A percentile compares a stretch with the other conserved stretches of the same genome.
These are phyloP conservation scores for Crithidia acanthocephali DNA, from an alignment of 208 protist genomes.

Conservation along the genomic window DNA sequence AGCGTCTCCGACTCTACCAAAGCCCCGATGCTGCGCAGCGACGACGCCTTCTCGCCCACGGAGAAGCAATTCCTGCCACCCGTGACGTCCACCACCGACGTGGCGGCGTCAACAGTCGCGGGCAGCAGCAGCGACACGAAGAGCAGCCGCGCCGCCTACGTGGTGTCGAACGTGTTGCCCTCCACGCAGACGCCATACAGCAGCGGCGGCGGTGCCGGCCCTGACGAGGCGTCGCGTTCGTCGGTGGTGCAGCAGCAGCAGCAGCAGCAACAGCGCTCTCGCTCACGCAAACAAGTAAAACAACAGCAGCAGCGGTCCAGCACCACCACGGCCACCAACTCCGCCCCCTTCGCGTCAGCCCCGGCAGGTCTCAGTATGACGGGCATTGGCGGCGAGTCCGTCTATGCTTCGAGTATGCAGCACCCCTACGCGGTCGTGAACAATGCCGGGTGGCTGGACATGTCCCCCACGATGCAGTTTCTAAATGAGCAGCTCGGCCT, in stretches of 20 bases:
- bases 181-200: not conserved
- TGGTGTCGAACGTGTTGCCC: not conserved
- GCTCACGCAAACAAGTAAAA: too few species aligned
- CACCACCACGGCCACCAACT: not conserved
- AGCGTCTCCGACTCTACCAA: not conserved
- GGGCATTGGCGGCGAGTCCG: not conserved
- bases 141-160: not conserved
- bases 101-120: too few species aligned
- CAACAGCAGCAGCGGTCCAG: too few species aligned
- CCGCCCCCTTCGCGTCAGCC: not conserved
- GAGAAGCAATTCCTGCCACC: slow-evolving; percentile 5
- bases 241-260: not conserved
- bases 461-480: slow-evolving; percentile 63
- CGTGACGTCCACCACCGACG: not conserved
- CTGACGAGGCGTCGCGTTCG: not conserved
- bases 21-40: not conserved
- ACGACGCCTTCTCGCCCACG: not conserved
- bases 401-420: not conserved
- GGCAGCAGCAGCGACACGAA: not conserved
- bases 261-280: not conserved
- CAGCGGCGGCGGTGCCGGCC: not conserved
- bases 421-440: slow-evolving; percentile 57
- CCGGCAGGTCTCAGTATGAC: not conserved
- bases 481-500: slow-evolving; percentile 83
- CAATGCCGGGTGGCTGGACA: slow-evolving; percentile 49